Evolutionary conservation across 2,329 filamentous ascomycete species (phyloP), one percentile per base, ranked within the genome.

Genomic region (Venturia carpophila): DNA sequence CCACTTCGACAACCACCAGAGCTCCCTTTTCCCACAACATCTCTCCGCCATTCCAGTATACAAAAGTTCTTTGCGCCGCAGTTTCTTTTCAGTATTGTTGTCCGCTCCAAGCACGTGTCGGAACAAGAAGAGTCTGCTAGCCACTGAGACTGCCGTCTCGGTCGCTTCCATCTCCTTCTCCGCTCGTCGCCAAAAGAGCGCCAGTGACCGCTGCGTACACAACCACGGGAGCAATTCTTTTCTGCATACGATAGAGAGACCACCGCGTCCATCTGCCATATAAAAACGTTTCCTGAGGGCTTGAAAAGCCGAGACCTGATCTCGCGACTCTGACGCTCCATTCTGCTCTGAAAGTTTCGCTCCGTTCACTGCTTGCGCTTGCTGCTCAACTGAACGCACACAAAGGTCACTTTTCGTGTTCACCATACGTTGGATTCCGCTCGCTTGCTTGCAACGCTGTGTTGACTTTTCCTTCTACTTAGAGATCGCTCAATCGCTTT

Each of bases 61-160:
- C 52, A 39, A 58, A 58, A 58, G 52, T 58, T 58, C 52, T 37
- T 30, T 10, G 24, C 47, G 52, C 15, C 17, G 19, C 52, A 58
- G 52, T 58, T 37, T 52, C 21, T 7, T 58, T 37, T 13, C 27
- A 19, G 52, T 58, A 58, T 58, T 58, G 52, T 58, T 58, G 60
- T 42, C 37, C 60, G 43, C 60, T 42, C 13, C 17, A 62, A 47
- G 37, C 34, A 39, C 60, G 24, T 19, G 4, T 7, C 21, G 30
- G 24, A 27, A n/a, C 9, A 30, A n/a, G 58, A 47, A 42, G 21
- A 62, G 43, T 30, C 43, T 62, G 58, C 24, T 34, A 27, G 43
- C n/a, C 27, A 21, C 39, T 42, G 60, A 41, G 21, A 62, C 13
- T 41, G 21, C 21, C 21, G 37, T 43, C 37, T 62, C 21, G 39